Evolutionary conservation across 208 protist species (phyloP).

Genomic region (Leishmania major): DNA sequence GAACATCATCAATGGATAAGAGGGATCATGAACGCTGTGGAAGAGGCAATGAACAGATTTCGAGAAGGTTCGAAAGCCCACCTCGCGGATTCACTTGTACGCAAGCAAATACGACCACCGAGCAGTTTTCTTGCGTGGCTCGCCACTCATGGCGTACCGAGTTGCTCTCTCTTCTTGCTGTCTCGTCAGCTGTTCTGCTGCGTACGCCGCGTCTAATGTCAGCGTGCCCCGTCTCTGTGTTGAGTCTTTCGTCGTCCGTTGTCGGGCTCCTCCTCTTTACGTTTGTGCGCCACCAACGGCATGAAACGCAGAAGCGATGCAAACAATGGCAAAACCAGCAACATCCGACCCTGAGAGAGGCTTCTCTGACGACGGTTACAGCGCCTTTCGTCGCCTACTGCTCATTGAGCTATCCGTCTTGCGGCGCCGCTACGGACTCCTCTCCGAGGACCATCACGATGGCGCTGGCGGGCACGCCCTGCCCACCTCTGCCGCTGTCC

Average conservation of each 20-base stretch:
- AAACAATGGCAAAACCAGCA: neutral
- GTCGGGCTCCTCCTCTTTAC: neutral
- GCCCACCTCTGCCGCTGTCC: neutral
- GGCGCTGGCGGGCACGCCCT: neutral
- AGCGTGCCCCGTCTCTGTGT: neutral
- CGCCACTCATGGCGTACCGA: neutral
- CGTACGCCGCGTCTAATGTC: neutral
- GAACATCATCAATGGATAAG: neutral
- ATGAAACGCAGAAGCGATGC: neutral
- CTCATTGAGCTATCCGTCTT: constrained; percentile 36
- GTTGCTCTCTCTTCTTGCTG: neutral
- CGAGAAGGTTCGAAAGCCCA: neutral
- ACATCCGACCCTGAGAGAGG: neutral
- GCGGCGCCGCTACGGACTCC: constrained; percentile 14
- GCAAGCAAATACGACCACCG: neutral
- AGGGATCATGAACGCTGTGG: neutral
- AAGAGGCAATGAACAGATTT: neutral
- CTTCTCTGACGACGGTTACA: neutral
- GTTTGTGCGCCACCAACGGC: neutral
- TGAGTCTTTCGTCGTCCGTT: neutral
- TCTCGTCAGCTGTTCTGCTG: neutral
- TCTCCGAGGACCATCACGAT: neutral
- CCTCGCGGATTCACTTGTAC: neutral
- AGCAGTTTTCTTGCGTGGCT: neutral
- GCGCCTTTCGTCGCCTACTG: constrained; percentile 20